Evolutionary conservation across 768 basidiomycete species (phyloP), one percentile per base, ranked within the genome.

Genomic region (Bullera alba): DNA sequence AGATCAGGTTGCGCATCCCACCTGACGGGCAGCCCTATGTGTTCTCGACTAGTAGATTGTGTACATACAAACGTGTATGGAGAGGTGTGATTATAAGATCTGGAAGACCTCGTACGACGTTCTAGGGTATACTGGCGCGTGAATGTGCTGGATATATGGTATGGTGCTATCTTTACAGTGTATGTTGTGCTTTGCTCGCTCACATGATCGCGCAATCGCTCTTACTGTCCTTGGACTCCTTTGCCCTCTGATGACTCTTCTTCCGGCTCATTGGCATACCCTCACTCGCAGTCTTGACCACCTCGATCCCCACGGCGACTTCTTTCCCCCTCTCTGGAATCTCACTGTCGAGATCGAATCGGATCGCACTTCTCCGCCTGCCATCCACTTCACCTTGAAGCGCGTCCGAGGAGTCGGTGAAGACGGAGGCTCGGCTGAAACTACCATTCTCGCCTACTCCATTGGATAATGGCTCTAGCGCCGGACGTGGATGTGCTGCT

Each of bases 121-220:
- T n/a, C n/a, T n/a, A n/a, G n/a, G n/a, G n/a, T n/a, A n/a, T n/a
- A n/a, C n/a, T n/a, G n/a, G 32, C 32, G 32, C 32, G 32, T 34
- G 32, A 10, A 34, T 34, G 32, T 34, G 32, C 32, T n/a, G 32
- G 10, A 34, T 34, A 34, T 34, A 8, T 34, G 10, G 32, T n/a
- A n/a, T n/a, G n/a, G n/a, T n/a, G n/a, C n/a, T n/a, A n/a, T n/a
- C n/a, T n/a, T n/a, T n/a, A n/a, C 32, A 35, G 32, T n/a, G 10
- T 10, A 10, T 35, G 12, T 35, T 35, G 32, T 10, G 12, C 32
- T 12, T 35, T 10, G n/a, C 32, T 23, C 38, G 10, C 25, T 48
- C 26, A 53, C 46, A 47, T 46, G 5, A 53, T 21, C 7, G 35
- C 22, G 45, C 60, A 61, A 41, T 61, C 60, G 37, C 53, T 53